phyloP scores from a whole-genome alignment of 306 rosid genomes.

The Prunus padus region DNA sequence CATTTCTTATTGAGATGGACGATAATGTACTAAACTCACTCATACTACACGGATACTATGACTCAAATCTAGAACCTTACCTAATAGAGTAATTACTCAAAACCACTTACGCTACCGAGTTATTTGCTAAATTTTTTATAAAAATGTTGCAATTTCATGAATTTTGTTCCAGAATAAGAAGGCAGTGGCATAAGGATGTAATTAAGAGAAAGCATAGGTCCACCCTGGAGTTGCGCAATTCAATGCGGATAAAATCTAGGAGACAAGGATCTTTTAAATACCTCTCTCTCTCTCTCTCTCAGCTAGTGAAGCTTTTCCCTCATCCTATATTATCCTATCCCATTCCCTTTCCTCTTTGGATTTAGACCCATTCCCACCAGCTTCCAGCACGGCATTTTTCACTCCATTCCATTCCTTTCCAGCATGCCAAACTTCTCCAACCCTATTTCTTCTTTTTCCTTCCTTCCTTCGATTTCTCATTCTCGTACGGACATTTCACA shows the following conservation, averaged over 20 bases:
- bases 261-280: conserved; percentile 7
- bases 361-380: neutral
- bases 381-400: too few species aligned
- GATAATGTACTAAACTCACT: too few species aligned
- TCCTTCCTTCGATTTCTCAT: neutral
- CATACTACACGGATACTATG: too few species aligned
- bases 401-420: neutral
- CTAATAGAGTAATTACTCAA: too few species aligned
- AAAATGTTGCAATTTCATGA: too few species aligned
- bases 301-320: neutral
- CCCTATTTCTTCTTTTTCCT: neutral
- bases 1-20: too few species aligned
- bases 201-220: neutral
- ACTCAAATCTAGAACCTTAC: too few species aligned
- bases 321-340: neutral
- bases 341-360: neutral
- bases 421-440: neutral
- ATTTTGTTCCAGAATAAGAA: too few species aligned
- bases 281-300: neutral
- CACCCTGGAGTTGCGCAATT: neutral
- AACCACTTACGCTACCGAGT: too few species aligned
- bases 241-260: conserved; percentile 20
- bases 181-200: conserved; percentile 17
- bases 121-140: too few species aligned
- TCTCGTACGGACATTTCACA: conserved; percentile 25